Percentiles rank a stretch among this genome's conserved stretches.
These are phyloP conservation scores for Umbelopsis sp. DNA, from an alignment of 192 early-diverging fungal genomes.

Conservation along the genomic window DNA sequence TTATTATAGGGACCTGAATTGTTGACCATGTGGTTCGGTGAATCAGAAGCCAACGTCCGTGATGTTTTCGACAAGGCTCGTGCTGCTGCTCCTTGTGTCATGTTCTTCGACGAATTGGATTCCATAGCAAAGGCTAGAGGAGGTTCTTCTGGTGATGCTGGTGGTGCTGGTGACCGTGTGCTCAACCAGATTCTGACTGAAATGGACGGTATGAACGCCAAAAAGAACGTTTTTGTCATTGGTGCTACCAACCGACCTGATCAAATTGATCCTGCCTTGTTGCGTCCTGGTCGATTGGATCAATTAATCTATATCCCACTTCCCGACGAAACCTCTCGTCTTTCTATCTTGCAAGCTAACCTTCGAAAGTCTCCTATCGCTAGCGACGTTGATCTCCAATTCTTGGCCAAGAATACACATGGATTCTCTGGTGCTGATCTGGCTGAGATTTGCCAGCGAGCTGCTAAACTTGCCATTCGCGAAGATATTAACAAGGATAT, in stretches of 20 bases:
- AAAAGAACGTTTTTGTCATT: conserved; percentile 97
- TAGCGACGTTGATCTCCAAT: conserved; percentile 73
- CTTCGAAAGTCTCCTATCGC: conserved; percentile 94
- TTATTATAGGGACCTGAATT: conserved; percentile 85
- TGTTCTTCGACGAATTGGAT: conserved; percentile 99
- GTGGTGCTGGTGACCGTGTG: conserved; percentile 96
- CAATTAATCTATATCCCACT: conserved; percentile 93
- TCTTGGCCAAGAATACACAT: conserved; percentile 86
- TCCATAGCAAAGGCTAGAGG: conserved; percentile 96
- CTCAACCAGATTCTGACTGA: conserved; percentile 99
- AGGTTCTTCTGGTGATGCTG: conserved; percentile 73
- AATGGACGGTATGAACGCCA: conserved; percentile 99
- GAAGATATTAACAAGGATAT: conserved; percentile 93
- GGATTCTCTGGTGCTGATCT: conserved; percentile 99
- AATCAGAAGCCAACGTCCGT: conserved; percentile 98
- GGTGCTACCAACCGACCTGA: conserved; percentile 99
- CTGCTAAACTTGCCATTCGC: conserved; percentile 95
- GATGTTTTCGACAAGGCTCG: conserved; percentile 99
- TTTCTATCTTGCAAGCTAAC: conserved; percentile 80
- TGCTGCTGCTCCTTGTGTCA: conserved; percentile 96
- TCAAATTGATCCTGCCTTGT: conserved; percentile 95
- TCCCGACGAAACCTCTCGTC: conserved; percentile 81
- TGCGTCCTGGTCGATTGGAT: conserved; percentile 98
- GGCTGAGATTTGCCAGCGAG: conserved; percentile 98
- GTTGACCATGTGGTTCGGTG: conserved; percentile 99